Base-by-base conservation (phyloP, 1,284 basidiomycete species). In the Pterulicium gracile region DNA sequence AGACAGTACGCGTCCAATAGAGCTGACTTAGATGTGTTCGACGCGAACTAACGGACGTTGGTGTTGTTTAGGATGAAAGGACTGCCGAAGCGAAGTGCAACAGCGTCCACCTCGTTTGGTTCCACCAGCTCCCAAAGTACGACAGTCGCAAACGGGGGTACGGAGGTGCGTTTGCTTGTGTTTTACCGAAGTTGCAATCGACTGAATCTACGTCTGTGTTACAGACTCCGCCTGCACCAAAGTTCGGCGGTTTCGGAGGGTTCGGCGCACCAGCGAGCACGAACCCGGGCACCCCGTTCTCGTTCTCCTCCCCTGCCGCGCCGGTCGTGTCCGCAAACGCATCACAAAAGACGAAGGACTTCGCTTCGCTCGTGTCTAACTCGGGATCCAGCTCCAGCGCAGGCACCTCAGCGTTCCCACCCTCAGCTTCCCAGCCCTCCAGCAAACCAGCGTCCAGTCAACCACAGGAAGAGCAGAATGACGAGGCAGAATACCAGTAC, bases 401-500 rank as follows among this genome's bases (percentile, higher is more conserved):
- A 53, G 18, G 45, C 27, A 40, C 49, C 45, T 14, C 15, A 45
- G 14, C 34, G 49, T 10, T 36, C 5, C 23, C 13, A 18, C 43
- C 45, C 20, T 42, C 44, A 15, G 36, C 48, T 50, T 23, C 24
- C 52, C 1, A 32, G 47, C 24, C 50, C 32, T 14, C 51, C 41
- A 19, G 35, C 49, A 44, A 44, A 27, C 27, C 49, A 4, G 48
- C 54, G 20, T n/a, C 56, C 19, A 34, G 49, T 3, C 43, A 52
- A 35, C 60, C 24, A 59, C 65, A 32, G 10, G 27, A n/a, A 32
- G n/a, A 10, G 7, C 7, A 32, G 27, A n/a, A 32, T 32, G 27
- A 32, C 18, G 58, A 65, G 22, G 63, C 66, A 17, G 67, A 67
- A 14, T 51, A 70, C 2, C 64, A 70, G 36, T 93, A 88, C 61